Evolutionary conservation across 352 stramenopile species (phyloP).

Genomic region (Pythium rhizo-oryzae): DNA sequence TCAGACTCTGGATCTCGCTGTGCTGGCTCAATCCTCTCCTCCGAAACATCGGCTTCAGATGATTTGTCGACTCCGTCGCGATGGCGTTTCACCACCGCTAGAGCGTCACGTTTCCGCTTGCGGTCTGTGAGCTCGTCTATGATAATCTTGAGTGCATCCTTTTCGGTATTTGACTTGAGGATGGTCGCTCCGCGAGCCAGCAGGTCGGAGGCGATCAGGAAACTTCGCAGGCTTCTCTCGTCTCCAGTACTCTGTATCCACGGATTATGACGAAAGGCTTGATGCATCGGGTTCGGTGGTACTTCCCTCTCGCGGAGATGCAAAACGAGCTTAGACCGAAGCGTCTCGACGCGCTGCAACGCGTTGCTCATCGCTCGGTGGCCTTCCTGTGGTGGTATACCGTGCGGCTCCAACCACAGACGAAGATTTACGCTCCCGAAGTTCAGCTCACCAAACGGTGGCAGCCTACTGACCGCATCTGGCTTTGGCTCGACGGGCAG

Average conservation of each 20-base stretch:
- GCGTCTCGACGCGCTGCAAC: constrained; percentile 19
- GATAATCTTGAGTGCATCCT: constrained; percentile 15
- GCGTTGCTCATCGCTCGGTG: constrained; percentile 17
- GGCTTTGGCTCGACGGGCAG: constrained; percentile 11
- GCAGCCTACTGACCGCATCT: constrained; percentile 7
- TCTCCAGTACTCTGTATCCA: background rate
- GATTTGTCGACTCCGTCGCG: background rate
- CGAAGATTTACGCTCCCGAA: constrained; percentile 38
- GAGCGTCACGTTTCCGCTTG: background rate
- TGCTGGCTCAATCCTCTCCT: background rate
- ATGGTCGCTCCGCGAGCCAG: background rate
- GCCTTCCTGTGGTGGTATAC: constrained; percentile 1
- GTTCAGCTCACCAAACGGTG: constrained; percentile 36
- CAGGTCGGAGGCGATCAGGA: background rate
- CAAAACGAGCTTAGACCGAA: background rate
- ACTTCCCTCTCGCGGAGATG: background rate
- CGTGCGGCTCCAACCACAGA: constrained; percentile 40
- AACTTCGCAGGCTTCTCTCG: background rate
- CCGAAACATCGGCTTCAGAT: background rate
- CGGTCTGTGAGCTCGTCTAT: background rate
- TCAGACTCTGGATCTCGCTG: constrained; percentile 9
- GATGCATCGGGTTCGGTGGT: constrained; percentile 9
- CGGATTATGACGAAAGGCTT: constrained; percentile 32
- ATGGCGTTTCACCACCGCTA: background rate
- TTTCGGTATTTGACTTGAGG: constrained; percentile 16